A percentile compares a stretch with the other conserved stretches of the same genome.
Conservation (phyloP, 2,329 filamentous ascomycete species). For the Sarocladiaceae sp. region DNA sequence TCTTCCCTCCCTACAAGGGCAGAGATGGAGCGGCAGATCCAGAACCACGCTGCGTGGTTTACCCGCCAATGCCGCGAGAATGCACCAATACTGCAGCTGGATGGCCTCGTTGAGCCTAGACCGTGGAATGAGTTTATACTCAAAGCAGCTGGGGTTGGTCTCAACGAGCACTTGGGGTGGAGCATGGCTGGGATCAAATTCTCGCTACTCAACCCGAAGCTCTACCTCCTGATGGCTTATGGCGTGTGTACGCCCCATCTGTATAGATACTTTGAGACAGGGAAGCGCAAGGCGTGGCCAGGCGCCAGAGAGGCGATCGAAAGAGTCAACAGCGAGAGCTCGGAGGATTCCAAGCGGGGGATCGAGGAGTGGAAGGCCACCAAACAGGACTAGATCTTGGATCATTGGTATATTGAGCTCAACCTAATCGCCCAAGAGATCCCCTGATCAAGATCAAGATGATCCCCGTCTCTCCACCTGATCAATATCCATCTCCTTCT, state of each 20-base stretch:
- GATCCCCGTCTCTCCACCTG: conserved; percentile 9
- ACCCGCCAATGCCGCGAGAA: conserved; percentile 10
- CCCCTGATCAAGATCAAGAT: too few relatives aligned
- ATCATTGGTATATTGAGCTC: too few relatives aligned
- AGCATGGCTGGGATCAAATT: conserved; percentile 29
- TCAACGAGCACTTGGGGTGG: conserved; percentile 32
- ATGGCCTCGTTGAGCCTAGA: conserved; percentile 18
- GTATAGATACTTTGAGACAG: conserved; percentile 31
- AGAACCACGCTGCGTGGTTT: conserved; percentile 13
- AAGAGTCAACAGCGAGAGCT: conserved; percentile 13
- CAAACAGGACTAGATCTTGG: too few relatives aligned
- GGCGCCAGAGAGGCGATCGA: conserved; percentile 26
- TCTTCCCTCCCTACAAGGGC: conserved; percentile 25
- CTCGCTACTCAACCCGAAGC: conserved; percentile 27
- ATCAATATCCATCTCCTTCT: conserved; percentile 9
- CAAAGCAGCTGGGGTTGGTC: conserved; percentile 32
- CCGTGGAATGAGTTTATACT: conserved; percentile 32
- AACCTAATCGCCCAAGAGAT: too few relatives aligned
- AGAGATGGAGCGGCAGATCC: conserved; percentile 25
- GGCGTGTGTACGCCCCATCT: conserved; percentile 32
- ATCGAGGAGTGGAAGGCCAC: not conserved
- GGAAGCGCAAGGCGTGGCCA: conserved; percentile 29
- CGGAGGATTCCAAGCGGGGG: conserved; percentile 11
- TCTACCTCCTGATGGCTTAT: conserved; percentile 28
- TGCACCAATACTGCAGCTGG: conserved; percentile 11